Evolutionary conservation across 768 basidiomycete species (phyloP).

Genomic region (Tephrocybe sp.): DNA sequence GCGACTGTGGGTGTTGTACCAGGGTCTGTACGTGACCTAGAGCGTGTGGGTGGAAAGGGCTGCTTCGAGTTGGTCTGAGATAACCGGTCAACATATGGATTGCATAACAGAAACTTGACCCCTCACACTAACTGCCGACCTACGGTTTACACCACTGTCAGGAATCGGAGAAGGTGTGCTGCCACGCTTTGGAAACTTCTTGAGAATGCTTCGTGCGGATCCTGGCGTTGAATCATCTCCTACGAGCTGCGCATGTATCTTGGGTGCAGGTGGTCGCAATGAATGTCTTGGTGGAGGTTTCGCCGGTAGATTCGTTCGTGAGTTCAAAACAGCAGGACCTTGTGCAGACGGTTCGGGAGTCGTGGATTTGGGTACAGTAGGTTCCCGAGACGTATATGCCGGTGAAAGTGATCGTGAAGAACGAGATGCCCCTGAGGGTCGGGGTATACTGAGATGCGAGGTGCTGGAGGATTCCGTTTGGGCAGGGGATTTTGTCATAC

Average conservation of each 20-base stretch:
- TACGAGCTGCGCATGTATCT: constrained; percentile 17
- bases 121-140: constrained; percentile 22
- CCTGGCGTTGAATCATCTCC: constrained; percentile 21
- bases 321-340: constrained; percentile 20
- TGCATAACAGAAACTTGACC: neutral
- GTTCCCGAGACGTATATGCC: constrained; percentile 10
- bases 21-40: constrained; percentile 38
- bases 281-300: constrained; percentile 39
- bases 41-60: constrained; percentile 15
- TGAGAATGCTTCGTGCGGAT: constrained; percentile 31
- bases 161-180: constrained; percentile 2
- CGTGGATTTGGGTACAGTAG: neutral
- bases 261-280: constrained; percentile 35
- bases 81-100: no score
- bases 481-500: constrained; percentile 64
- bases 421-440: constrained; percentile 1
- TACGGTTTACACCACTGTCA: constrained; percentile 14
- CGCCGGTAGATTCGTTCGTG: constrained; percentile 30
- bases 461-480: constrained; percentile 17
- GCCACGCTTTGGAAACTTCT: constrained; percentile 3
- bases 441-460: constrained; percentile 12
- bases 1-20: constrained; percentile 17
- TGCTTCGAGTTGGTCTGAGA: constrained; percentile 6
- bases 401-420: constrained; percentile 17
- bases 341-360: constrained; percentile 5